Evolutionary conservation across 2,329 filamentous ascomycete genomes (phyloP).

Genomic region (Penicillium sp.): DNA sequence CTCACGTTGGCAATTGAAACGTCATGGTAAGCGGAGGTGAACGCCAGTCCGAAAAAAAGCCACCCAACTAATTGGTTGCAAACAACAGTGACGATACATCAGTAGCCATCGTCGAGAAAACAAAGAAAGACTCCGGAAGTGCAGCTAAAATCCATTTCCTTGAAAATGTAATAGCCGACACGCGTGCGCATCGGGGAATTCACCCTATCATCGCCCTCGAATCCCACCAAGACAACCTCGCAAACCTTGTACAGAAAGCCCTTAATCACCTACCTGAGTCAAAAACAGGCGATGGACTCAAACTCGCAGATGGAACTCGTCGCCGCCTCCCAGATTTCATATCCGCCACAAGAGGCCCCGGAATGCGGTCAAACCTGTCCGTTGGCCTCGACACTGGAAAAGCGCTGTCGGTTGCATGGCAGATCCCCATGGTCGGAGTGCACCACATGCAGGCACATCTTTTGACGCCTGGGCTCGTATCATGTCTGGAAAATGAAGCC

Average conservation of each 20-base stretch:
- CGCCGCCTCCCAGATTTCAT: slow-evolving; percentile 72
- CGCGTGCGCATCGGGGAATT: slow-evolving; percentile 71
- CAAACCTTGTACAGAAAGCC: slow-evolving; percentile 65
- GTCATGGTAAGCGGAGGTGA: slow-evolving; percentile 39
- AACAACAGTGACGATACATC: slow-evolving; percentile 77
- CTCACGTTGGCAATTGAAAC: slow-evolving; percentile 50
- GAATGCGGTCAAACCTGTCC: slow-evolving; percentile 76
- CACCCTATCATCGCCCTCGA: slow-evolving; percentile 73
- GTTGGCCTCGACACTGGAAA: slow-evolving; percentile 83
- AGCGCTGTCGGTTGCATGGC: slow-evolving; percentile 80
- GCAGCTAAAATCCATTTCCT: slow-evolving; percentile 70
- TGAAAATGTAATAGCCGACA: slow-evolving; percentile 77
- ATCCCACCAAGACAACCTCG: slow-evolving; percentile 72
- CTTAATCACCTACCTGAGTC: slow-evolving; percentile 55
- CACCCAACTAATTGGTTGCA: not conserved
- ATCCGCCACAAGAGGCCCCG: slow-evolving; percentile 85
- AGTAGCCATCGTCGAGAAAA: slow-evolving; percentile 73
- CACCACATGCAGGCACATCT: slow-evolving; percentile 99
- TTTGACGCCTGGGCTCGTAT: slow-evolving; percentile 76
- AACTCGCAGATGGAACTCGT: slow-evolving; percentile 22
- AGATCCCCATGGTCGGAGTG: slow-evolving; percentile 77
- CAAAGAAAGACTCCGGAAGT: slow-evolving; percentile 14
- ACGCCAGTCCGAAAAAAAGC: not conserved
- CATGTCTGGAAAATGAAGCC: slow-evolving; percentile 53
- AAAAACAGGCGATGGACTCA: slow-evolving; percentile 17